Evolutionary conservation across 495 filamentous ascomycete species (phyloP), one percentile per base, ranked within the genome.

Genomic region (Thermochaetoides thermophila): DNA sequence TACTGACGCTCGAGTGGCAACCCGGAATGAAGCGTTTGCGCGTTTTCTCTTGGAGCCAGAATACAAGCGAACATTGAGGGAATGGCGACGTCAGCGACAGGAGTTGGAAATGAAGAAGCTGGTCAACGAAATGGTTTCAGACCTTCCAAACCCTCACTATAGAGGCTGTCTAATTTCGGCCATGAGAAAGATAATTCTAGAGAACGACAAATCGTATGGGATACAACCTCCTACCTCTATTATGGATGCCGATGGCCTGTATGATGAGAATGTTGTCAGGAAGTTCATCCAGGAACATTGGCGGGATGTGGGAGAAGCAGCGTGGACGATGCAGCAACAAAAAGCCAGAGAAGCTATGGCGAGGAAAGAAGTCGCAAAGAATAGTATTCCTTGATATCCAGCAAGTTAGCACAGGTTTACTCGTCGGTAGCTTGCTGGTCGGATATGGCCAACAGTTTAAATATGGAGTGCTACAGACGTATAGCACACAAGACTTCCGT

Each of bases 161-260:
- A 48, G 52, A 10, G 32, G 46, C 7, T 38, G 44, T 29, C 20
- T 54, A 39, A 27, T 46, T 16, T 29, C 29, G 12, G 52, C 52
- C 27, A 21, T 66, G 35, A 43, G 40, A 42, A 52, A 56, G 38
- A 63, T 63, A 29, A 29, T 64, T 17, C 27, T 63, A 33, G 33
- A 47, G 6, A 54, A 45, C 5, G 52, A 62, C 32, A 5, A 32
- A 2, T 52, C 37, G 5, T 50, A 60, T 5, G 59, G 53, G 1
- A 34, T 49, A 14, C 17, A 21, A 2, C 42, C 47, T 4, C 17
- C 46, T 1, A 21, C 18, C 4, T 16, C 47, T 0, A 32, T 55
- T 2, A 49, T 32, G 17, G 39, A 53, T 11, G 30, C 25, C 1
- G 38, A 55, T n/a, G 64, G 64, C 0, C 39, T 60, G 18, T 64